Evolutionary conservation across 345 rosid species (phyloP).

Genomic region (Xanthoceras sorbifolium): DNA sequence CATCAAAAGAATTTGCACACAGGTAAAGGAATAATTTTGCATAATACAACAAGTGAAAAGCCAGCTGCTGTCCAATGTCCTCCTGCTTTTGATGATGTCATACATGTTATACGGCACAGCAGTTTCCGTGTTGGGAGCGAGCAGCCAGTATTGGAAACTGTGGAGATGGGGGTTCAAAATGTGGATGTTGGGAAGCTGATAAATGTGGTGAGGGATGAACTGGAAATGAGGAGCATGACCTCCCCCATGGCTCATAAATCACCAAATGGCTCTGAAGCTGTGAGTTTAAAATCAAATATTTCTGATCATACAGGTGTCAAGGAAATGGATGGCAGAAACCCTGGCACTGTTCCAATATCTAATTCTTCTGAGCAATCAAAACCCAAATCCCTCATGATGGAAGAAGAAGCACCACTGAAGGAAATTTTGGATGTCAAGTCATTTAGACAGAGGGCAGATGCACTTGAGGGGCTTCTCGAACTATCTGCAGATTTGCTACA

Average conservation of each 20-base stretch:
- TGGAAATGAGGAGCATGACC: constrained; percentile 52
- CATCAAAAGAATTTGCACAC: constrained; percentile 40
- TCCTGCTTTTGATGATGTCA: constrained; percentile 76
- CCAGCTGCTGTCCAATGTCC: constrained; percentile 46
- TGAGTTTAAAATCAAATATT: constrained; percentile 38
- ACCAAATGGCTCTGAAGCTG: constrained; percentile 46
- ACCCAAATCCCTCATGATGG: constrained; percentile 36
- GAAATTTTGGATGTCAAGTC: constrained; percentile 82
- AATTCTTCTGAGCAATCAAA: constrained; percentile 46
- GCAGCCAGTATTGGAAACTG: constrained; percentile 77
- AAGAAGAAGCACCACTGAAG: constrained; percentile 63
- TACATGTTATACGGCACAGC: constrained; percentile 86
- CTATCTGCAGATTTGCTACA: constrained; percentile 90
- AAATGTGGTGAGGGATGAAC: constrained; percentile 73
- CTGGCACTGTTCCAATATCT: constrained; percentile 34
- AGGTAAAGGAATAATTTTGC: constrained; percentile 44
- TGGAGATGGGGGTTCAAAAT: constrained; percentile 78
- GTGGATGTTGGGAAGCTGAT: constrained; percentile 75
- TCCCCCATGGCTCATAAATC: constrained; percentile 38
- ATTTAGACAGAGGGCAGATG: constrained; percentile 95
- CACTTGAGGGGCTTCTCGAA: constrained; percentile 93
- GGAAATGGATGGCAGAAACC: constrained; percentile 47
- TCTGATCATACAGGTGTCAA: constrained; percentile 42
- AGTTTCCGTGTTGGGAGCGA: constrained; percentile 88
- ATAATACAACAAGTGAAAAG: constrained; percentile 43